Base-by-base conservation (phyloP, 202 grass and related monocot genomes). In the Saccharum hybrid region DNA sequence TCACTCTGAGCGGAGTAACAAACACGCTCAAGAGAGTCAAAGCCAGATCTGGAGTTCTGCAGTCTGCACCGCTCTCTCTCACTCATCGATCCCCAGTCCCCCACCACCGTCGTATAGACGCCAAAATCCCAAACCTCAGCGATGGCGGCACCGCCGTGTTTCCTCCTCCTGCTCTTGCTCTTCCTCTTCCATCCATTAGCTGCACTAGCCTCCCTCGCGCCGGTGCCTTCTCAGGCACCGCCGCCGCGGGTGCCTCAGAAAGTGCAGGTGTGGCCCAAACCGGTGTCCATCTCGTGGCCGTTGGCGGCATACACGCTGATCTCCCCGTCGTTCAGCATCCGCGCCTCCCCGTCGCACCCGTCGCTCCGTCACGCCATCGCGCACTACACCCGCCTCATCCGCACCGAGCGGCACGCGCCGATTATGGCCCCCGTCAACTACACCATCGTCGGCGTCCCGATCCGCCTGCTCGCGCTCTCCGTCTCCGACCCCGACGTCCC, bases 261-360 rank as follows among this genome's bases (percentile, higher is more conserved):
- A 22, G 57, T 95, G 70, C 87, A 88, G 72, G 85, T 98, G 7
- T 98, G 96, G 89, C 96, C 96, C 18, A 87, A 90, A 45, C 96
- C 90, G 57, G 83, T 78, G 77, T 88, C 92, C 72, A 80, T 93
- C 75, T 95, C 90, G 33, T 98, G 92, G 92, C 67, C 83, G 21
- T 33, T n/a, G 0, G 12, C 87, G 45, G 54, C 70, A 39, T 90
- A 88, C 83, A 60, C 87, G 33, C 89, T 87, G 42, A 89, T 95
- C 77, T 83, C 90, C 46, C 78, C 89, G 63, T 87, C 49, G 82
- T 98, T 98, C 92, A 84, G 23, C 85, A 88, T 98, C 84, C 49
- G 64, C 33, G 82, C 87, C 6, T 77, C 85, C 22, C 81, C 78
- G 63, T 69, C 84, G 65, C 91, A 95, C 70, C 75, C 71, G n/a